Conservation (phyloP, 225 moss, liverwort and hornwort genomes). For the Pseudisothecium myosuroides region DNA sequence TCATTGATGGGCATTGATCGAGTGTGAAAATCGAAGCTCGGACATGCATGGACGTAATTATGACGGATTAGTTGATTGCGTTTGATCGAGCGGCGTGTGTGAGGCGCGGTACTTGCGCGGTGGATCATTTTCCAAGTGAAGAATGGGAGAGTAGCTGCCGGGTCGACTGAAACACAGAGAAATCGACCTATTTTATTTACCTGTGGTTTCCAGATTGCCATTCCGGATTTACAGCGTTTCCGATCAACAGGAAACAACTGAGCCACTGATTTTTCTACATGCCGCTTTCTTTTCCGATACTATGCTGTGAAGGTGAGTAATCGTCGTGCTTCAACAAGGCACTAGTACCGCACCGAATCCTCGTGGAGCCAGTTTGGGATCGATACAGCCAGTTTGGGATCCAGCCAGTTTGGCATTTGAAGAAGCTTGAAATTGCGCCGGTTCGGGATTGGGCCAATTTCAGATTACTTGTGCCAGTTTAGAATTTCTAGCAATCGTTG, state of each 20-base stretch:
- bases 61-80: background rate
- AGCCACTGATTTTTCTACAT: background rate
- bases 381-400: background rate
- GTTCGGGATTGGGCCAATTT: background rate
- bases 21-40: background rate
- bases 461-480: too few species aligned
- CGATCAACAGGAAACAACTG: background rate
- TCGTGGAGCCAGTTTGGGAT: background rate
- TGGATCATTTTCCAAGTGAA: background rate
- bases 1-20: background rate
- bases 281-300: too few species aligned
- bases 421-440: background rate
- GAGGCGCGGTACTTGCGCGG: background rate
- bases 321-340: background rate
- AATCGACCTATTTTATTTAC: background rate
- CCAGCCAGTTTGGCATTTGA: background rate
- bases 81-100: background rate
- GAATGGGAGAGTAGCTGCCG: background rate
- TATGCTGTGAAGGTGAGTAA: background rate
- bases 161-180: background rate
- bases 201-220: background rate
- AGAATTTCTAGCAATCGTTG: background rate
- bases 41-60: background rate
- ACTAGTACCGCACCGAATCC: too few species aligned
- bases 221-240: background rate